Evolutionary conservation across 2,329 filamentous ascomycete species (phyloP), one percentile per base, ranked within the genome.

Genomic region (Sclerotiophoma versabilis): DNA sequence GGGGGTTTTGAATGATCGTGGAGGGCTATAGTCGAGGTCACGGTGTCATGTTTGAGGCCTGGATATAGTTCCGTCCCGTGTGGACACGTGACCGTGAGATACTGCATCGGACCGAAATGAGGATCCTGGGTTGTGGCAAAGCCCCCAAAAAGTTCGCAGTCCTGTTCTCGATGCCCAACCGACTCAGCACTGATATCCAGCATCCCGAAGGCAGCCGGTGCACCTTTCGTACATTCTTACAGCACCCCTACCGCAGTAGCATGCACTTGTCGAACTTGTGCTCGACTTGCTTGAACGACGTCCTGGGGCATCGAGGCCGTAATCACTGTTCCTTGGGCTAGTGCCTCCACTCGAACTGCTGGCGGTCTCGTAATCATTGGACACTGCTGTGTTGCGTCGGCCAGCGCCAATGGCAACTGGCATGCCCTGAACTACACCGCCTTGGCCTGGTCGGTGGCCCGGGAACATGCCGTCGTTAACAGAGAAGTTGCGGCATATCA

Each of bases 401-500:
- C 85, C 85, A 11, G 83, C 83, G 37, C 86, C 86, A 74, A 87
- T 87, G 25, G 85, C 84, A 53, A 87, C 84, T 1, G 85, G 85
- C 20, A 87, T 75, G 5, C 85, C 85, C 73, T 88, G 85, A 36
- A 85, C 78, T 19, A 83, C 77, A 17, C 76, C 75, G 74, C 80
- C 63, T 75, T 84, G 72, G 74, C 83, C 75, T 69, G 82, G 79
- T 73, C 83, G 61, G 76, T 86, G 67, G 64, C 83, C 70, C 71
- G 79, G 85, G 60, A 84, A 85, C 92, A 96, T 96, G 73, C 93
- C 93, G 68, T 96, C 92, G 74, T 96, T 97, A 76, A 96, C 91
- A 50, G 92, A 96, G 79, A 97, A 97, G 82, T 96, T 96, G 62
- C 92, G 89, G 82, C 93, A 97, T 64, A 97, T 95, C 86, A 96